Conservation (phyloP, 2,329 filamentous ascomycete genomes). For the Sporothrix sp. region DNA sequence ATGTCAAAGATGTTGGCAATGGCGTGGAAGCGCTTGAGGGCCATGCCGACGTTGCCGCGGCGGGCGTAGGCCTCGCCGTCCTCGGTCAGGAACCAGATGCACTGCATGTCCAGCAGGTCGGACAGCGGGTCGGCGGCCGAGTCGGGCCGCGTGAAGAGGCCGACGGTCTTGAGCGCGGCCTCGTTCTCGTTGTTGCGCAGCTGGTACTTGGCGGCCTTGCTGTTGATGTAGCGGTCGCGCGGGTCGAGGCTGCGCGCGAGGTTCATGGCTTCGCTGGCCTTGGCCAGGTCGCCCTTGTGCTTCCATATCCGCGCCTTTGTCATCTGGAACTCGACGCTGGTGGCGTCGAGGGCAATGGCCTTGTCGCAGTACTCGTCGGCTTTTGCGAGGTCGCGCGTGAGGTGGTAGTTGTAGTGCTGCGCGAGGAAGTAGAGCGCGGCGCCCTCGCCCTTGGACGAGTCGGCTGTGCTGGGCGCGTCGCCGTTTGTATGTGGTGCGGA, state of each 20-base stretch:
- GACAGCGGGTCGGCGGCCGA: slow-evolving; percentile 77
- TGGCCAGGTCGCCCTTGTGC: slow-evolving; percentile 68
- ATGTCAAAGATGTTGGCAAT: slow-evolving; percentile 90
- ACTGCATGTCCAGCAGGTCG: slow-evolving; percentile 96
- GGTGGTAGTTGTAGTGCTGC: slow-evolving; percentile 90
- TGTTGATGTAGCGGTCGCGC: slow-evolving; percentile 95
- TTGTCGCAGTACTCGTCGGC: slow-evolving; percentile 75
- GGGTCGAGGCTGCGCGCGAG: slow-evolving; percentile 74
- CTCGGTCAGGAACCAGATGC: slow-evolving; percentile 92
- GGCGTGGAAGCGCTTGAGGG: slow-evolving; percentile 83
- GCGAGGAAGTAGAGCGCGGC: slow-evolving; percentile 88
- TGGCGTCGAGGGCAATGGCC: slow-evolving; percentile 67
- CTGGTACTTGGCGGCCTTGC: slow-evolving; percentile 94
- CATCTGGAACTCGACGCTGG: slow-evolving; percentile 86
- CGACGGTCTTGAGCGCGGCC: slow-evolving; percentile 76
- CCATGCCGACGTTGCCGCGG: slow-evolving; percentile 71
- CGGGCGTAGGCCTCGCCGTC: slow-evolving; percentile 84
- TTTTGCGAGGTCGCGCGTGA: slow-evolving; percentile 74
- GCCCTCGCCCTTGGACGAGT: slow-evolving; percentile 54
- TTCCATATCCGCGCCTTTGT: slow-evolving; percentile 93
- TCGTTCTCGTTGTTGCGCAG: slow-evolving; percentile 87
- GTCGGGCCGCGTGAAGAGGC: slow-evolving; percentile 88
- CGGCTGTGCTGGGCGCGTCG: slow-evolving; percentile 30
- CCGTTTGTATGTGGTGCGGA: slow-evolving; percentile 32
- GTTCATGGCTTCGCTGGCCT: slow-evolving; percentile 83